Base-by-base conservation (phyloP, 192 early-diverging fungal genomes). In the Podochytrium sp. region DNA sequence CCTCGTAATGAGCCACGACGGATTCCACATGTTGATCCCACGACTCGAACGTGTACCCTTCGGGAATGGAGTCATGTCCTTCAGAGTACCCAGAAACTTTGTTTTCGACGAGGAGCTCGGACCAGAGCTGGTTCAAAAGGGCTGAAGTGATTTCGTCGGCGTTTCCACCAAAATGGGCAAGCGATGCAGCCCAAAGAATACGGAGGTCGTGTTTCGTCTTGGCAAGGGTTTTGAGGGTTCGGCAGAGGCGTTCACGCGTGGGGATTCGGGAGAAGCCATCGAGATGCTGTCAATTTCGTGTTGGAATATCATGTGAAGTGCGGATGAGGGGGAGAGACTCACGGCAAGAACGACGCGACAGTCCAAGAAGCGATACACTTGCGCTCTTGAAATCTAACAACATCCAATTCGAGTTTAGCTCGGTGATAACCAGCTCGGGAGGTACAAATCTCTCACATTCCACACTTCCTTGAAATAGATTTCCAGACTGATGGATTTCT, bases 341-440 rank as follows among this genome's bases (percentile, higher is more conserved):
- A 82, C 81, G 37, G 66, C 71, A 57, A 84, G 67, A 63, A 85
- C 82, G 2, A 69, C 42, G 38, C 83, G 83, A 59, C 83, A 84
- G 64, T 86, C 84, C 64, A 86, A 40, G 58, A 86, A 86, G 51
- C 84, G 61, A 52, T 86, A 86, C 20, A 83, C 81, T 62, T 85
- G 83, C 2, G 83, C 83, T 18, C 83, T 57, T 5, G 74, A 77
- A 52, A 85, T 85, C 55, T 81, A n/a, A n/a, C 7, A 6, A 12
- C 16, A 29, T 1, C 14, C 1, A 23, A 34, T 39, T 3, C 20
- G 39, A 66, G 40, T 49, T 57, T 16, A 57, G n/a, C 10, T 27
- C 29, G 6, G 6, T 27, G 6, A 6, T 10, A 66, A 50, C 25
- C 40, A 49, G 25, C 12, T 47, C 12, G n/a, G 0, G n/a, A 47